phyloP scores from a whole-genome alignment of 179 eudicot species.

The Silene vulgaris region DNA sequence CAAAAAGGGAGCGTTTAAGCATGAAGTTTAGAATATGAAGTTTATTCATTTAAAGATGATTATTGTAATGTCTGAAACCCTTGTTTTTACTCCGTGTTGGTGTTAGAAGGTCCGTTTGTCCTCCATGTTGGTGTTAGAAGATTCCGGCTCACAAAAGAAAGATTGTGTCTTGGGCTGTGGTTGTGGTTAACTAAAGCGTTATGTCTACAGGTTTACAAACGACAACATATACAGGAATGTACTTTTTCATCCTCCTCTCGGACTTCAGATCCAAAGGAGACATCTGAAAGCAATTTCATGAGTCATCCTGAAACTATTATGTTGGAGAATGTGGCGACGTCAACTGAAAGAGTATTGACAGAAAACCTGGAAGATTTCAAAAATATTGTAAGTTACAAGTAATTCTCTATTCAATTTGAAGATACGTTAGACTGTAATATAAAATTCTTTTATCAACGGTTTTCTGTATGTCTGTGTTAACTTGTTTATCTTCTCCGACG shows the following conservation, averaged over 20 bases:
- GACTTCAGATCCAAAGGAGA: background rate
- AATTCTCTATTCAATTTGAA: background rate
- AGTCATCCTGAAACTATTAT: background rate
- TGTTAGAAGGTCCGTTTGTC: background rate
- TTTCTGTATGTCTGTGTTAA: background rate
- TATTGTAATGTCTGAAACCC: too few relatives aligned
- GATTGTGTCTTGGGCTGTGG: too few relatives aligned
- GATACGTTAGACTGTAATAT: background rate
- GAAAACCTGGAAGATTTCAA: conserved; percentile 8
- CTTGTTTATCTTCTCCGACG: conserved; percentile 7
- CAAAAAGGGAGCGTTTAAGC: too few relatives aligned
- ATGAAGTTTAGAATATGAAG: too few relatives aligned
- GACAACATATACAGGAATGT: background rate
- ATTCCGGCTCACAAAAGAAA: too few relatives aligned
- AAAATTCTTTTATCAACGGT: background rate
- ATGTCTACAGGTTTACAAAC: conserved; percentile 12
- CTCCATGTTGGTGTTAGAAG: background rate
- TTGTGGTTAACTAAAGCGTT: background rate
- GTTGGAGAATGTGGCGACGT: conserved; percentile 8
- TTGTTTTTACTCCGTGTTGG: too few relatives aligned
- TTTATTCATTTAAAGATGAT: too few relatives aligned
- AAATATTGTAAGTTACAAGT: background rate
- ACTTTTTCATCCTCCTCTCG: background rate
- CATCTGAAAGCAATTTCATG: background rate
- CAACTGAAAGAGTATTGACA: background rate